Evolutionary conservation across 2,329 filamentous ascomycete genomes (phyloP).

Genomic region (Xylaria sp.): DNA sequence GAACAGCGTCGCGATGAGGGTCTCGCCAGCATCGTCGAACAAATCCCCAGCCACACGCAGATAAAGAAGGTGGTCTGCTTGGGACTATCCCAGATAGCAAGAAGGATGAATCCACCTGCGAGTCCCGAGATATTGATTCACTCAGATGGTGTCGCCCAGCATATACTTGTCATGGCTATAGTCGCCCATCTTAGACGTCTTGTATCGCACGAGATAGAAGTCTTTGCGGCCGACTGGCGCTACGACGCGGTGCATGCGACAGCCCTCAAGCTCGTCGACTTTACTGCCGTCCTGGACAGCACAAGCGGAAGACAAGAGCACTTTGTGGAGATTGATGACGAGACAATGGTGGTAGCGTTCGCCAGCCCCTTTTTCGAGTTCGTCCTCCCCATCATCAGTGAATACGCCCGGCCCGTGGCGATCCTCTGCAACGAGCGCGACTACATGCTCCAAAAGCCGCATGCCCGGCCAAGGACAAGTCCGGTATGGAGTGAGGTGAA

Average conservation of each 20-base stretch:
- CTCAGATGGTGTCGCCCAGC: slow-evolving; percentile 9
- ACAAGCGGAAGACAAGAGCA: slow-evolving; percentile 8
- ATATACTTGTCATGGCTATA: slow-evolving; percentile 6
- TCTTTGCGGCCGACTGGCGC: slow-evolving; percentile 12
- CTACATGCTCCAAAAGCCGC: not conserved
- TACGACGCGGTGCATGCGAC: slow-evolving; percentile 6
- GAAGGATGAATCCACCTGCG: not conserved
- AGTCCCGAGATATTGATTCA: not conserved
- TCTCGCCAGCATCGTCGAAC: slow-evolving; percentile 7
- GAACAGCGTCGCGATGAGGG: not conserved
- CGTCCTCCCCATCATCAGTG: slow-evolving; percentile 10
- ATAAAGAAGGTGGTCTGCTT: slow-evolving; percentile 16
- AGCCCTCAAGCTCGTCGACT: slow-evolving; percentile 1
- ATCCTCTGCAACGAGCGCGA: slow-evolving; percentile 13
- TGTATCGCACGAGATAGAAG: slow-evolving; percentile 6
- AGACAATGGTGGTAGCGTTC: slow-evolving; percentile 14
- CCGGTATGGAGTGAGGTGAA: slow-evolving; percentile 11
- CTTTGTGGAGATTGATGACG: slow-evolving; percentile 8
- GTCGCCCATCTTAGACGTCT: slow-evolving; percentile 1
- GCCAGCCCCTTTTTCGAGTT: slow-evolving; percentile 5
- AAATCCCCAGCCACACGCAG: slow-evolving; percentile 2
- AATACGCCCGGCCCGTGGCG: slow-evolving; percentile 13
- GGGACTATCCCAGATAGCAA: slow-evolving; percentile 12
- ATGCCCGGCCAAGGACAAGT: not conserved
- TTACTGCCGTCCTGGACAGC: slow-evolving; percentile 3